Evolutionary conservation across 1,284 basidiomycete genomes (phyloP).

Genomic region (Puccinia triticina): DNA sequence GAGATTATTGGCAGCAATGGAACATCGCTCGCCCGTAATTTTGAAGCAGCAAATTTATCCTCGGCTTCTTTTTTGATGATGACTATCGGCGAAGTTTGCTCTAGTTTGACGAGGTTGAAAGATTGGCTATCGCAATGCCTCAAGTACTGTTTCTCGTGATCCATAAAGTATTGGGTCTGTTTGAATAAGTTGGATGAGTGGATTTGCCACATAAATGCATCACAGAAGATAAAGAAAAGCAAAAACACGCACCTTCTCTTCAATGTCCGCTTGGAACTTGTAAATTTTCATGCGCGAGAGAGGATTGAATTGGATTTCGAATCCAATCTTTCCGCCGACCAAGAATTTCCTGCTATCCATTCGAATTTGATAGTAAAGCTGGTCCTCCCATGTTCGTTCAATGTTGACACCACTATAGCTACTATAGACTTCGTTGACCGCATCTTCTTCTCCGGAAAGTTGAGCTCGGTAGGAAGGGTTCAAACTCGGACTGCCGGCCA

Average conservation of each 20-base stretch:
- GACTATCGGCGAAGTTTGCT: slow-evolving; percentile 23
- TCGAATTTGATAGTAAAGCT: slow-evolving; percentile 28
- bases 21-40: slow-evolving; percentile 19
- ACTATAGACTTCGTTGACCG: slow-evolving; percentile 25
- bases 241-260: slow-evolving; percentile 6
- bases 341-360: slow-evolving; percentile 29
- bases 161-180: slow-evolving; percentile 32
- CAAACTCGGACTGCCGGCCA: slow-evolving; percentile 20
- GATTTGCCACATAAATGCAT: background rate
- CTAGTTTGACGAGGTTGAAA: slow-evolving; percentile 23
- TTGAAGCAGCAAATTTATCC: background rate
- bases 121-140: slow-evolving; percentile 21
- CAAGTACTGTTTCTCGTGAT: slow-evolving; percentile 32
- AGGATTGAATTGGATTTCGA: slow-evolving; percentile 33
- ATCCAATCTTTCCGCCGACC: slow-evolving; percentile 21
- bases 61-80: slow-evolving; percentile 16
- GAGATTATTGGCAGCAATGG: slow-evolving; percentile 21
- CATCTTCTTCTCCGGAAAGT: slow-evolving; percentile 28
- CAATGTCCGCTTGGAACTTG: slow-evolving; percentile 21
- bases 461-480: slow-evolving; percentile 5
- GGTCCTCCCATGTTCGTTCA: slow-evolving; percentile 24
- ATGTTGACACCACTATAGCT: slow-evolving; percentile 27
- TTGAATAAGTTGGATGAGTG: background rate
- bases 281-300: slow-evolving; percentile 28
- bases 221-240: background rate